Evolutionary conservation across 192 early-diverging fungal species (phyloP).

Genomic region (Backusella luteola): DNA sequence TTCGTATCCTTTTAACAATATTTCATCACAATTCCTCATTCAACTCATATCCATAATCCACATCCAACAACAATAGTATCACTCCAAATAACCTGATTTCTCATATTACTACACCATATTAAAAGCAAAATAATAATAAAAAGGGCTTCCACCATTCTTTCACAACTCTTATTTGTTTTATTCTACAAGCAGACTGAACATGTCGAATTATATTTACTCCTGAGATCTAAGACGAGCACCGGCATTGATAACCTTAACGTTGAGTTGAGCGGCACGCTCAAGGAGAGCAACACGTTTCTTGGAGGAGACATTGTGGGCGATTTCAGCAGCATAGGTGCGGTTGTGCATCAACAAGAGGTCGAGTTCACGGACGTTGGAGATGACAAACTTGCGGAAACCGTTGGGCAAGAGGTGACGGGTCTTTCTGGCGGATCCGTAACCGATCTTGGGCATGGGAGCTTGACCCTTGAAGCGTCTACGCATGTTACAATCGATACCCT

Average conservation of each 20-base stretch:
- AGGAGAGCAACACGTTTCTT: slow-evolving; percentile 92
- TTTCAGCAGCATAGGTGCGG: slow-evolving; percentile 98
- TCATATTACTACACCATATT: neutral
- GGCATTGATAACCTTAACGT: slow-evolving; percentile 96
- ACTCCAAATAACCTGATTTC: too few relatives aligned
- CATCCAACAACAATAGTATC: too few relatives aligned
- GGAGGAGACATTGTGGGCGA: slow-evolving; percentile 95
- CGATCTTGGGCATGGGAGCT: slow-evolving; percentile 98
- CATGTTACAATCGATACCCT: slow-evolving; percentile 99
- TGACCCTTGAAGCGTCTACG: slow-evolving; percentile 98
- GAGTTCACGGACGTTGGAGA: slow-evolving; percentile 90
- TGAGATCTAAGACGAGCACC: slow-evolving; percentile 79
- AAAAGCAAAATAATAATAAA: neutral
- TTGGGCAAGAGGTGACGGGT: slow-evolving; percentile 96
- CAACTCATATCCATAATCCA: too few relatives aligned
- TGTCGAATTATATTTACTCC: slow-evolving; percentile 52
- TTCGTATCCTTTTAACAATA: too few relatives aligned
- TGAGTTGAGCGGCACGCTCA: slow-evolving; percentile 93
- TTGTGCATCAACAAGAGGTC: slow-evolving; percentile 99
- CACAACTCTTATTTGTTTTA: neutral
- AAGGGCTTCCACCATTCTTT: neutral
- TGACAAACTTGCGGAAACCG: slow-evolving; percentile 99
- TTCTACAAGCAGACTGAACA: neutral
- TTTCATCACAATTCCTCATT: too few relatives aligned
- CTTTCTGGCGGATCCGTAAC: slow-evolving; percentile 96